Percentiles rank a stretch among this genome's conserved stretches.
Conservation (phyloP, 495 filamentous ascomycete genomes). For the Hyaloscypha hepaticicola region DNA sequence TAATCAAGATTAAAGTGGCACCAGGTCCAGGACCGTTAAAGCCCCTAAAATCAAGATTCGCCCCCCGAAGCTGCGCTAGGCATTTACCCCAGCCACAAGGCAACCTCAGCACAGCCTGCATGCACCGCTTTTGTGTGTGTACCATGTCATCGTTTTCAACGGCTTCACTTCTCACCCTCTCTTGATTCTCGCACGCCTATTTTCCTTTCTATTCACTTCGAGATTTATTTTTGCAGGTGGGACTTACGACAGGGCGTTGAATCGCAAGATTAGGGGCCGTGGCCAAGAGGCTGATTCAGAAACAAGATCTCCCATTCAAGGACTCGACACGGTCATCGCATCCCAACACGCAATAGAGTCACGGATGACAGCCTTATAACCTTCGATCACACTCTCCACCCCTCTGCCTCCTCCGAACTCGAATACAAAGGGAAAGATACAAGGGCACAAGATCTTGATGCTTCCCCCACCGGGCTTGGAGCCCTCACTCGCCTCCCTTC, state of each 20-base stretch:
- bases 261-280: neutral
- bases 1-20: constrained; percentile 1
- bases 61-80: constrained; percentile 1
- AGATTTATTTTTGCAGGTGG: neutral
- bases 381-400: neutral
- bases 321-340: neutral
- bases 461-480: constrained; percentile 28
- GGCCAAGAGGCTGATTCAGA: neutral
- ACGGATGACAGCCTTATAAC: neutral
- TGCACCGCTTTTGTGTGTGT: neutral
- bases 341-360: neutral
- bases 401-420: neutral
- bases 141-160: constrained; percentile 5
- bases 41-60: constrained; percentile 2
- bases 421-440: neutral
- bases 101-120: neutral
- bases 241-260: neutral
- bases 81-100: neutral
- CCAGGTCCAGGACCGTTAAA: neutral
- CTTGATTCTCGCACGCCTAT: neutral
- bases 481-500: constrained; percentile 26
- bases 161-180: neutral
- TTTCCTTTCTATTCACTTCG: neutral
- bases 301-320: neutral
- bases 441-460: constrained; percentile 14